phyloP scores from a whole-genome alignment of 768 basidiomycete species.

The Amanita inopinata region DNA sequence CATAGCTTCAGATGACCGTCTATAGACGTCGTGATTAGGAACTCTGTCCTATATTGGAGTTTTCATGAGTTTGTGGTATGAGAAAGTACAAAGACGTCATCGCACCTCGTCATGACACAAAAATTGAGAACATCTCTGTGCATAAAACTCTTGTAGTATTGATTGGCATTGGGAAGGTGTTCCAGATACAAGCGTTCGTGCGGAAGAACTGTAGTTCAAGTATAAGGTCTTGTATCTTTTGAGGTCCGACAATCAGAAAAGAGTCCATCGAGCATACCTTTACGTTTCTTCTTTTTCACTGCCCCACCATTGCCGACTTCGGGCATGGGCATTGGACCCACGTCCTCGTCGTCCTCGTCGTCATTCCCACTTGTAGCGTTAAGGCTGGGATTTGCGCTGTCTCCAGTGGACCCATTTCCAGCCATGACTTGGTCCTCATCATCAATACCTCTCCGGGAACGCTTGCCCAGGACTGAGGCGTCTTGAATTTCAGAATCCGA shows the following conservation, averaged over 20 bases:
- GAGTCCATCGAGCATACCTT: constrained; percentile 41
- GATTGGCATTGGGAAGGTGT: constrained; percentile 83
- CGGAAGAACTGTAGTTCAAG: constrained; percentile 59
- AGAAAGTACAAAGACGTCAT: constrained; percentile 17
- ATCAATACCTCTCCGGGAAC: constrained; percentile 31
- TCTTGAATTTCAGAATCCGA: constrained; percentile 36
- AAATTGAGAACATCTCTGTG: constrained; percentile 90
- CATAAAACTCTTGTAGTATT: constrained; percentile 98
- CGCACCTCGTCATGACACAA: constrained; percentile 85
- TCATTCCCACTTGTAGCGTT: constrained; percentile 29
- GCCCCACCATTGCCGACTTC: constrained; percentile 30
- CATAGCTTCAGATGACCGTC: constrained; percentile 97
- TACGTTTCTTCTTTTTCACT: constrained; percentile 67
- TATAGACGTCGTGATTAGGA: constrained; percentile 86
- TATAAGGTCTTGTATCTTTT: constrained; percentile 22
- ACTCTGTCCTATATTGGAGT: constrained; percentile 62
- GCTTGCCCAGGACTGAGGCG: constrained; percentile 54
- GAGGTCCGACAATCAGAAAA: constrained; percentile 18
- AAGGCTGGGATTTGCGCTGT: background rate
- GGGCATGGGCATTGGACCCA: constrained; percentile 85
- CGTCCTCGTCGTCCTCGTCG: constrained; percentile 68
- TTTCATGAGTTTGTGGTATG: constrained; percentile 1
- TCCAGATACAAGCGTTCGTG: constrained; percentile 91
- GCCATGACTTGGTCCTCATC: constrained; percentile 16
- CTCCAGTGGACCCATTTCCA: background rate